Conservation (phyloP, 208 protist species). For the Porcisia deanei region DNA sequence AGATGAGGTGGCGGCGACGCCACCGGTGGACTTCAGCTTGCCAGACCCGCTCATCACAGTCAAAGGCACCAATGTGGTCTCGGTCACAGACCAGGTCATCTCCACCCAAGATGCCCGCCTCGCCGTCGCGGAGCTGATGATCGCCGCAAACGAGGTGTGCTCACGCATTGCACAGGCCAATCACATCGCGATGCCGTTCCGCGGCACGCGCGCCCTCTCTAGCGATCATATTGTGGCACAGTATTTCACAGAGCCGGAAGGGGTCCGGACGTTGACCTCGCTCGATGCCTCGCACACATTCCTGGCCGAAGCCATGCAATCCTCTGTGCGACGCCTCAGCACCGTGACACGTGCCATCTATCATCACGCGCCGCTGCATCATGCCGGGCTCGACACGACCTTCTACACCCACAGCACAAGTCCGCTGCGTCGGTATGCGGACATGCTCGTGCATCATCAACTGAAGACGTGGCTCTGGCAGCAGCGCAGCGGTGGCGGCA, state of each 20-base stretch:
- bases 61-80: slow-evolving; percentile 50
- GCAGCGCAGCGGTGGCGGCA: slow-evolving; percentile 8
- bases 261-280: slow-evolving; percentile 49
- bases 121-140: slow-evolving; percentile 91
- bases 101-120: slow-evolving; percentile 80
- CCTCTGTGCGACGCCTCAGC: slow-evolving; percentile 58
- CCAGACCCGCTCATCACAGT: slow-evolving; percentile 83
- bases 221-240: slow-evolving; percentile 74
- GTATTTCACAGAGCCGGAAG: slow-evolving; percentile 61
- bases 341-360: slow-evolving; percentile 88
- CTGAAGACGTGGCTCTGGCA: slow-evolving; percentile 82
- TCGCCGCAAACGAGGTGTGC: slow-evolving; percentile 91
- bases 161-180: slow-evolving; percentile 83
- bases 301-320: slow-evolving; percentile 78
- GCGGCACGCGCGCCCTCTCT: slow-evolving; percentile 77
- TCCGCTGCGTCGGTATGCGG: slow-evolving; percentile 83
- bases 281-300: slow-evolving; percentile 59
- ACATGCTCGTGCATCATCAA: slow-evolving; percentile 93
- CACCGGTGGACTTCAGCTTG: slow-evolving; percentile 54
- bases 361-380: slow-evolving; percentile 68
- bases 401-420: slow-evolving; percentile 90
- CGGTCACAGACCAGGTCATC: slow-evolving; percentile 74
- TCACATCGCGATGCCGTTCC: slow-evolving; percentile 72
- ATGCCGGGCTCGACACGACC: slow-evolving; percentile 75
- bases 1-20: not conserved